Evolutionary conservation across 306 rosid genomes (phyloP), one percentile per base, ranked within the genome.

Genomic region (Trifolium pratense): DNA sequence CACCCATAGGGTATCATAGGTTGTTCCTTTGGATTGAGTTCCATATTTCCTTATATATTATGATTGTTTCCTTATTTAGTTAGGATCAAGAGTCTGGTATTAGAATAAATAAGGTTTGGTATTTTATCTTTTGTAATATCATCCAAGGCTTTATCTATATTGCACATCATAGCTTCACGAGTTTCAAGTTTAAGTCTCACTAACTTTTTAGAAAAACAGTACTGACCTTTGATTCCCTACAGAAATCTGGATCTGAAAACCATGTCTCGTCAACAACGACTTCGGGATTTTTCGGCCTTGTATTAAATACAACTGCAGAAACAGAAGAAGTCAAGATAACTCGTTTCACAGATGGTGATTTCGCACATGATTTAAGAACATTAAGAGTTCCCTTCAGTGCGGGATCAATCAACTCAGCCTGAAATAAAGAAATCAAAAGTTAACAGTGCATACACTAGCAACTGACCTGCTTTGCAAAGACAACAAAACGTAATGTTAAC

Each of bases 371-470:
- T 29, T 78, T 72, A 20, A 84, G 88, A 78, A 84, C 85, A 75
- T 78, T 84, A 57, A 84, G 83, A 40, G 88, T 84, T 75, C 85
- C 85, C 46, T 81, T 81, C 56, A 84, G 18, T 9, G 88, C 88
- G 6, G 85, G 88, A 59, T 84, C 88, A 70, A 84, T n/a, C 43
- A 84, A 11, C 56, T 81, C 85, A 49, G 16, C 67, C 84, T 84
- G 80, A 84, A 80, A 43, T 37, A 49, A 61, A 31, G 7, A 66
- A 51, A 61, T 48, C 46, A 75, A 52, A 31, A 9, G 23, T 56
- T 67, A 71, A 51, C 7, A 74, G 39, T 12, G 40, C 55, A 52
- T 60, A 77, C 5, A 45, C 18, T n/a, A 34, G 75, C 13, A 51
- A 56, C 26, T 18, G 8, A 20, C 25, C 34, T 69, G 39, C 14